Evolutionary conservation across 2,329 filamentous ascomycete species (phyloP).

Genomic region (Zymoseptoria crescenta): DNA sequence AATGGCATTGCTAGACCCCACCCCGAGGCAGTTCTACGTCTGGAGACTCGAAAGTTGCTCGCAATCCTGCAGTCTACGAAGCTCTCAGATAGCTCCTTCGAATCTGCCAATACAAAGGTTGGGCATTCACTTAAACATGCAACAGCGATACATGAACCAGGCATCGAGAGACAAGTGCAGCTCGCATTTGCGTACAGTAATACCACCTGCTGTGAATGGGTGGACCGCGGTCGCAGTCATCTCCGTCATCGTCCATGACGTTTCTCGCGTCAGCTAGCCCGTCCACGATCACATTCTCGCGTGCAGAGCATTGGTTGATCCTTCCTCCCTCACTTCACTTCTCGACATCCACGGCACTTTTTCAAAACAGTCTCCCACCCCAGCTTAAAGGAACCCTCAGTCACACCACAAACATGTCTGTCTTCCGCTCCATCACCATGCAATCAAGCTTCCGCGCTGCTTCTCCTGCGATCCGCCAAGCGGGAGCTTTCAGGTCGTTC

Average conservation of each 20-base stretch:
- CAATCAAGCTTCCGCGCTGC: slow-evolving; percentile 20
- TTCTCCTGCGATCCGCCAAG: slow-evolving; percentile 16
- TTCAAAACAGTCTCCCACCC: neutral
- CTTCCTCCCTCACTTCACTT: neutral
- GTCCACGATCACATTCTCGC: neutral
- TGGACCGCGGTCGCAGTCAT: neutral
- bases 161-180: neutral
- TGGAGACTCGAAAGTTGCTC: too few relatives aligned
- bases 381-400: neutral
- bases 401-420: slow-evolving; percentile 6
- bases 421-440: slow-evolving; percentile 21
- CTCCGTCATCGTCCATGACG: neutral
- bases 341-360: neutral
- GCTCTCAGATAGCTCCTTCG: neutral
- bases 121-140: neutral
- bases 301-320: neutral
- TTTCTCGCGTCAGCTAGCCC: neutral
- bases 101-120: neutral
- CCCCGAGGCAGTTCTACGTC: neutral
- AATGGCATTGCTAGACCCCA: neutral
- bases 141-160: neutral
- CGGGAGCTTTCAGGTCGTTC: slow-evolving; percentile 25
- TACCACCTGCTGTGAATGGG: neutral
- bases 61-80: neutral
- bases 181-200: neutral